Percentiles rank a stretch among this genome's conserved stretches.
phyloP scores from a whole-genome alignment of 2,329 filamentous ascomycete genomes.

The Penicillium oxalicum region DNA sequence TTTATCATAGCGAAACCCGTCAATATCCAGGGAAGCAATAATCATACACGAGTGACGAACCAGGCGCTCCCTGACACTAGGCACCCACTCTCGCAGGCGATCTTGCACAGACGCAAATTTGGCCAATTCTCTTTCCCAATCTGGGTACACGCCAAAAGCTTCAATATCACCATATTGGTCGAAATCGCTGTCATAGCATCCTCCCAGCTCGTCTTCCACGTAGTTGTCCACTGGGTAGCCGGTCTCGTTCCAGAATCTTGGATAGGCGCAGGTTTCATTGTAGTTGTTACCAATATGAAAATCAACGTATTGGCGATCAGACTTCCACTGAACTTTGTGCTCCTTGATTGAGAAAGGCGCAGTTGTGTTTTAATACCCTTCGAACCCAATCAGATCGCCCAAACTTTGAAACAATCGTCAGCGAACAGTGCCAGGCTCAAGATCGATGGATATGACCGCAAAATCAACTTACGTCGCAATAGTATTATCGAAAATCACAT shows the following conservation, averaged over 20 bases:
- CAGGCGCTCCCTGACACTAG: constrained; percentile 52
- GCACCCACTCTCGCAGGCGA: constrained; percentile 59
- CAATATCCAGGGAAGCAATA: constrained; percentile 58
- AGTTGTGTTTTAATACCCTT: constrained; percentile 54
- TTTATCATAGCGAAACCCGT: constrained; percentile 63
- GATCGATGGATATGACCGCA: too few relatives aligned
- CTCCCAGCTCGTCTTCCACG: constrained; percentile 44
- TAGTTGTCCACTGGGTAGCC: constrained; percentile 47
- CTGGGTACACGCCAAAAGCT: constrained; percentile 57
- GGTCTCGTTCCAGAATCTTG: constrained; percentile 56
- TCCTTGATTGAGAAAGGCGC: constrained; percentile 52
- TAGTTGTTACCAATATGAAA: constrained; percentile 52
- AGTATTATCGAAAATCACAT: constrained; percentile 61
- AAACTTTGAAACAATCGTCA: constrained; percentile 22
- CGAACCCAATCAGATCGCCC: constrained; percentile 58
- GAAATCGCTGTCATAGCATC: constrained; percentile 60
- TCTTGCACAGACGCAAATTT: constrained; percentile 65
- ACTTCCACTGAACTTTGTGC: constrained; percentile 55
- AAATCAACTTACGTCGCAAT: constrained; percentile 50
- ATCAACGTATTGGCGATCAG: constrained; percentile 51
- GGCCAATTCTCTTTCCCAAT: constrained; percentile 58
- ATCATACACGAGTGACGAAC: constrained; percentile 59
- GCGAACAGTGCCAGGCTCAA: neutral
- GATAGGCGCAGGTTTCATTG: constrained; percentile 52
- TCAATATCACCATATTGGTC: constrained; percentile 60